Evolutionary conservation across 139 green algal species (phyloP).

Genomic region (Limnomonas spitsbergensis): DNA sequence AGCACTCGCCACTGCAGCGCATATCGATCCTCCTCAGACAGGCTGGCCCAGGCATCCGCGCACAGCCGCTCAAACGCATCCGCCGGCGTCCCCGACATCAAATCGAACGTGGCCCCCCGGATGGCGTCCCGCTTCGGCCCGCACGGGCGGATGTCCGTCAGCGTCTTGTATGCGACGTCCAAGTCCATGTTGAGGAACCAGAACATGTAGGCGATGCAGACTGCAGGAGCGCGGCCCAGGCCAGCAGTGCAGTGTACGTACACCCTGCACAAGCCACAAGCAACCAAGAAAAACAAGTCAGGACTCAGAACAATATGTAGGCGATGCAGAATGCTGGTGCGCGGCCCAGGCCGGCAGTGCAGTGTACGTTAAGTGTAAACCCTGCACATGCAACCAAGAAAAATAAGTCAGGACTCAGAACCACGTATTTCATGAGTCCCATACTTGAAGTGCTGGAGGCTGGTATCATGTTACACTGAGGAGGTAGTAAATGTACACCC

Average conservation of each 20-base stretch:
- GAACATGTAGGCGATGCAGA: constrained; percentile 72
- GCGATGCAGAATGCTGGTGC: constrained; percentile 73
- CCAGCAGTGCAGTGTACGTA: constrained; percentile 82
- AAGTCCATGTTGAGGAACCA: constrained; percentile 50
- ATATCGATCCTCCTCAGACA: constrained; percentile 11
- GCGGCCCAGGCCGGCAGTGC: constrained; percentile 70
- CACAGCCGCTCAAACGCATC: constrained; percentile 4
- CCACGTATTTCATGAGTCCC: no score
- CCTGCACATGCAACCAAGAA: no score
- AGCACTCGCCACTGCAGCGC: constrained; percentile 24
- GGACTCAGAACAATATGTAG: constrained; percentile 67
- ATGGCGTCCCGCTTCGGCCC: constrained; percentile 79
- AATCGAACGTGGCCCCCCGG: constrained; percentile 63
- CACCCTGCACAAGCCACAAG: no score
- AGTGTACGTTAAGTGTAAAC: no score
- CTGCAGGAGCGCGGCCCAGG: constrained; percentile 65
- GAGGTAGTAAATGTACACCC: no score
- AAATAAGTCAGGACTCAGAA: no score
- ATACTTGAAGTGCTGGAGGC: no score
- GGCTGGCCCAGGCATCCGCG: background rate
- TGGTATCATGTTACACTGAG: no score
- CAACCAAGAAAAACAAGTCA: no score
- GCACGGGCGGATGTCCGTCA: constrained; percentile 77
- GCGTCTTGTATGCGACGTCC: constrained; percentile 63
- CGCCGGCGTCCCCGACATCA: background rate